These are phyloP conservation scores for Leishmania lainsoni DNA, from an alignment of 208 protist genomes.

Conservation along the genomic window DNA sequence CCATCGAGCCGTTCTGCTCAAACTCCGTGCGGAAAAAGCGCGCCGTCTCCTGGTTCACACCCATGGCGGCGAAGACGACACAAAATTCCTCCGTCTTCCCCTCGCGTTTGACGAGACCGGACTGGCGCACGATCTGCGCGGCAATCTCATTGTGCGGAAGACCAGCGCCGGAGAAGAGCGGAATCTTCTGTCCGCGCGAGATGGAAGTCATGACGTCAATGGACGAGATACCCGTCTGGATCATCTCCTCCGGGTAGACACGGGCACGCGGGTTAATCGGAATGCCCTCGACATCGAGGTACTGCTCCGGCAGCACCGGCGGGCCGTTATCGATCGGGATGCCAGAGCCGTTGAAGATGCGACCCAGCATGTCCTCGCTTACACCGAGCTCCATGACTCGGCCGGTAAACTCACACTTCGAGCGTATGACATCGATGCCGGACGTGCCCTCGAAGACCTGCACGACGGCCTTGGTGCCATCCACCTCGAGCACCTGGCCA, in stretches of 20 bases:
- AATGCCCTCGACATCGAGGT: constrained; percentile 99
- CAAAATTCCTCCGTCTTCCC: constrained; percentile 97
- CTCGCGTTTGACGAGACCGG: constrained; percentile 97
- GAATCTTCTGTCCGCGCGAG: constrained; percentile 99
- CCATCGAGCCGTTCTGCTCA: constrained; percentile 99
- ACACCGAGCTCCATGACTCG: constrained; percentile 99
- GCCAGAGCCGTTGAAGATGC: constrained; percentile 99
- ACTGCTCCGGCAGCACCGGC: constrained; percentile 98
- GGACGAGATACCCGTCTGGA: constrained; percentile 99
- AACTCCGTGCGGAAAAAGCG: constrained; percentile 99
- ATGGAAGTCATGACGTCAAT: constrained; percentile 99
- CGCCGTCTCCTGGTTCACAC: constrained; percentile 99
- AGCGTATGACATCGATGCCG: constrained; percentile 97
- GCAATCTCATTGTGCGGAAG: constrained; percentile 99
- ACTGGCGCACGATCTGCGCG: constrained; percentile 99
- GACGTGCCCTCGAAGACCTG: constrained; percentile 99
- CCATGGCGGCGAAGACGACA: constrained; percentile 99
- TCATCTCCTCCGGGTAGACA: constrained; percentile 99
- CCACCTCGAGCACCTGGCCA: constrained; percentile 99
- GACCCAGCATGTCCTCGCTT: constrained; percentile 99
- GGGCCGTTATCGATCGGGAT: constrained; percentile 99
- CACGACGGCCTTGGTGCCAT: constrained; percentile 98
- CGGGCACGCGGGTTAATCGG: constrained; percentile 99
- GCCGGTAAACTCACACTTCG: constrained; percentile 98
- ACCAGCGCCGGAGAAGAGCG: constrained; percentile 99